Conservation (phyloP, 306 rosid genomes). For the Vicia villosa region DNA sequence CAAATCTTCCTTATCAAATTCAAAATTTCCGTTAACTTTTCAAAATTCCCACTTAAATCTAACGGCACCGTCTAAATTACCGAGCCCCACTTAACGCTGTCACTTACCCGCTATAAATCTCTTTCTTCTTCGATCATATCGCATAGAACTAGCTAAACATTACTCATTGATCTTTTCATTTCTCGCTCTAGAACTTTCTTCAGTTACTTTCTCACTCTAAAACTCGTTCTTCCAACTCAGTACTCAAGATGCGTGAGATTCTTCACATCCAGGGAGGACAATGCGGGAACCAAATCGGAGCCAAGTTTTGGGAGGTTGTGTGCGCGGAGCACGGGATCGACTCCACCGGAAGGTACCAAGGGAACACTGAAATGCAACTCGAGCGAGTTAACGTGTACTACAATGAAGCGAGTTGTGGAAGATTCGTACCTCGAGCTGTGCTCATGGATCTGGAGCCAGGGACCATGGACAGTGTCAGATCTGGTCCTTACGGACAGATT, state of each 20-base stretch:
- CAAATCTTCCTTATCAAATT: not conserved
- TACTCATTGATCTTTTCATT: not conserved
- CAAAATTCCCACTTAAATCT: conserved; percentile 51
- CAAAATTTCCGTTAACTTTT: conserved; percentile 36
- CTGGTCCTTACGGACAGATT: conserved; percentile 53
- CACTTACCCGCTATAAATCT: conserved; percentile 15
- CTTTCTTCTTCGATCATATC: not conserved
- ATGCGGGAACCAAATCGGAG: conserved; percentile 58
- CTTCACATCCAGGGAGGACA: conserved; percentile 64
- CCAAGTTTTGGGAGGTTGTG: conserved; percentile 53
- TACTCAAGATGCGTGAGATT: conserved; percentile 58
- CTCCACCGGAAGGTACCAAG: conserved; percentile 48
- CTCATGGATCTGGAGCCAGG: conserved; percentile 67
- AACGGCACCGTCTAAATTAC: conserved; percentile 46
- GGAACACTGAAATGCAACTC: conserved; percentile 51
- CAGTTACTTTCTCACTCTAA: conserved; percentile 3
- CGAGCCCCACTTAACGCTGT: conserved; percentile 37
- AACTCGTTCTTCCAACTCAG: conserved; percentile 24
- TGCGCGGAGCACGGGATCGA: conserved; percentile 69
- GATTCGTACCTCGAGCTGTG: conserved; percentile 54
- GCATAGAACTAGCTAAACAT: conserved; percentile 4
- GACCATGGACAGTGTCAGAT: conserved; percentile 66
- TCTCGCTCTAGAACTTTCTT: not conserved
- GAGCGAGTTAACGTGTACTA: conserved; percentile 66
- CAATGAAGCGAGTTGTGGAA: conserved; percentile 64